Percentiles rank a stretch among this genome's conserved stretches.
Conservation (phyloP, 2,329 filamentous ascomycete genomes). For the Aureobasidium sp. region DNA sequence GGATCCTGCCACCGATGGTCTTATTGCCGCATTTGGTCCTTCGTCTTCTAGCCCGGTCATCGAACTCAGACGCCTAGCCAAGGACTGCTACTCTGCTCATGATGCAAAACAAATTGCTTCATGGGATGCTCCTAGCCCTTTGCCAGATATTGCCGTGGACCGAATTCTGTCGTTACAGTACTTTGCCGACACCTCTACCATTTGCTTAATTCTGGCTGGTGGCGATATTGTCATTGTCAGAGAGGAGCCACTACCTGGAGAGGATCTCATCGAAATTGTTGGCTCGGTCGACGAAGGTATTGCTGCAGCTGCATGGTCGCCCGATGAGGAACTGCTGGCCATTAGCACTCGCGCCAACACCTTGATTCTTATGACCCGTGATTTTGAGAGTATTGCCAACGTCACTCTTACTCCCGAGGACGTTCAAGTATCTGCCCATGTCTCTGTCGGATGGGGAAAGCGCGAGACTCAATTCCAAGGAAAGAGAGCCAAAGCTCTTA, state of each 20-base stretch:
- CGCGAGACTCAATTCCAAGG: conserved; percentile 97
- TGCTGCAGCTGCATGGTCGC: conserved; percentile 82
- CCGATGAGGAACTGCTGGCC: conserved; percentile 83
- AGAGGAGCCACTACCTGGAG: conserved; percentile 57
- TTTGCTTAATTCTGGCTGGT: conserved; percentile 76
- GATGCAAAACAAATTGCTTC: conserved; percentile 55
- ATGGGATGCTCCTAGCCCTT: conserved; percentile 81
- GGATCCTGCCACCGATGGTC: conserved; percentile 69
- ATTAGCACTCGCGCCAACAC: conserved; percentile 73
- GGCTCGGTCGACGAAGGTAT: conserved; percentile 92
- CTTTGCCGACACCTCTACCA: conserved; percentile 69
- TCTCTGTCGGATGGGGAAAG: conserved; percentile 76
- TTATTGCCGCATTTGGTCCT: conserved; percentile 80
- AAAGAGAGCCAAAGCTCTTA: conserved; percentile 73
- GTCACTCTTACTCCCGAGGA: conserved; percentile 65
- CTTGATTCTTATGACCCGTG: conserved; percentile 83
- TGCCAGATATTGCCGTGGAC: conserved; percentile 62
- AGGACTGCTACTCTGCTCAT: conserved; percentile 33
- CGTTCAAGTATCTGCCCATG: conserved; percentile 80
- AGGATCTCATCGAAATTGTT: conserved; percentile 86
- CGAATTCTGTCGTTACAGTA: conserved; percentile 72
- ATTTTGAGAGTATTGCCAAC: conserved; percentile 77
- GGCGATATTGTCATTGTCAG: conserved; percentile 84
- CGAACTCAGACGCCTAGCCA: conserved; percentile 54
- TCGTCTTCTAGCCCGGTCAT: conserved; percentile 61